Percentiles rank a stretch among this genome's conserved stretches.
phyloP scores from a whole-genome alignment of 257 asterid species.

The Forsythia suspensa region DNA sequence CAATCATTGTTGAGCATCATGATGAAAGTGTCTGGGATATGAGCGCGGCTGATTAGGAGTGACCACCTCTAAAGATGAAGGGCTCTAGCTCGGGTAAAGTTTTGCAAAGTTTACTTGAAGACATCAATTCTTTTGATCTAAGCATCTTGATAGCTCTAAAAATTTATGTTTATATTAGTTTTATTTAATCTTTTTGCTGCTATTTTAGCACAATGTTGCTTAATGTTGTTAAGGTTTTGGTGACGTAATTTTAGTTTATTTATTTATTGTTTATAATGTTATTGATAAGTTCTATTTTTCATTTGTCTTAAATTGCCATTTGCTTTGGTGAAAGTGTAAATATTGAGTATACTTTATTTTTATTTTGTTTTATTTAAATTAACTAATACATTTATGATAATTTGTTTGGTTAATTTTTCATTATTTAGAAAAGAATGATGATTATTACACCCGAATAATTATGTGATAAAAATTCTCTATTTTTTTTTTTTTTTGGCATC shows the following conservation, averaged over 20 bases:
- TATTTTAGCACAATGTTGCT: constrained; percentile 3
- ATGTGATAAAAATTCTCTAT: background rate
- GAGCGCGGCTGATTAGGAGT: too few species aligned
- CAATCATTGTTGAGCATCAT: too few species aligned
- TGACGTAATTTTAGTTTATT: background rate
- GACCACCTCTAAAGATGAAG: constrained; percentile 34
- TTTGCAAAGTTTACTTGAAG: constrained; percentile 51
- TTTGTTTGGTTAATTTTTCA: background rate
- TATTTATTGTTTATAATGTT: background rate
- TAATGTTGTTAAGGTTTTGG: background rate
- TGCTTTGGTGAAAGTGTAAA: too few species aligned
- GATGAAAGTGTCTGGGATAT: too few species aligned
- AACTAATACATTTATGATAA: too few species aligned
- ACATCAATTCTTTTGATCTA: constrained; percentile 69
- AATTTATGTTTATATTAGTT: background rate
- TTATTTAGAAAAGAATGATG: background rate
- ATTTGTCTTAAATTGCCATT: too few species aligned
- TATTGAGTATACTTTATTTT: too few species aligned
- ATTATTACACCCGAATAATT: background rate
- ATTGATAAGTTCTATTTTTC: background rate
- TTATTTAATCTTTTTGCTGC: background rate
- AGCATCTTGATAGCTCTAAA: constrained; percentile 28
- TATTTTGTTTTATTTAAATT: too few species aligned
- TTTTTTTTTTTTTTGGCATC: too few species aligned
- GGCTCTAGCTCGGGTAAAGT: constrained; percentile 39